Evolutionary conservation across 176 grass and related monocot species (phyloP), one percentile per base, ranked within the genome.

Genomic region (Aegilops longissima): DNA sequence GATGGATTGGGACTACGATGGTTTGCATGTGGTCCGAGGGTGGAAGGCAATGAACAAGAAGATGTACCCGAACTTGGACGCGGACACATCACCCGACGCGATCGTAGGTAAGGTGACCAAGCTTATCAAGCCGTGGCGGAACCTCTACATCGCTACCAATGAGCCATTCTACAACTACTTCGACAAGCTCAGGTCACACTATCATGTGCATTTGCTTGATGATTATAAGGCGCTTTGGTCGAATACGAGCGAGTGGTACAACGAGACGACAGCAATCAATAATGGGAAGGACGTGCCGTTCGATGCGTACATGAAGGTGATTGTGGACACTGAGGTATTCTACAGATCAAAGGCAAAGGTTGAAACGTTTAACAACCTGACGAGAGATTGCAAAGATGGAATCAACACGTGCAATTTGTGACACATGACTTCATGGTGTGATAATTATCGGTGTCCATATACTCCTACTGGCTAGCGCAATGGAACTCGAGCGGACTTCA

Each of bases 341-440:
- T 96, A 83, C 67, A 87, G 97, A 84, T 86, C 90, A 59, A 99
- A 94, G 83, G 85, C 90, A 24, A 83, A 77, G 66, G 79, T 99
- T 24, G 94, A 96, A 67, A 96, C 97, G 10, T 99, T 99, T 80
- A 94, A 94, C 84, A 96, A 99, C 86, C 89, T 99, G 85, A 99
- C 97, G 0, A 94, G 84, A 68, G 97, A 99, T 87, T 99, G 97
- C 82, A 96, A 96, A 87, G 97, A 99, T 91, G 97, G 97, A n/a
- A 76, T 91, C 79, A 99, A 99, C 64, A 93, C 92, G 2, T 99
- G 97, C 83, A 88, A 85, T 64, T 91, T 91, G 82, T 91, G 90
- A 88, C 86, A 76, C 49, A 68, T 64, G 76, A 76, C 61, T 39
- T 85, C 25, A 24, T 81, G 69, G 1, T 76, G 51, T 81, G 85